A percentile compares a stretch with the other conserved stretches of the same genome.
phyloP scores from a whole-genome alignment of 2,329 filamentous ascomycete genomes.

The Fragosphaeria purpurea region DNA sequence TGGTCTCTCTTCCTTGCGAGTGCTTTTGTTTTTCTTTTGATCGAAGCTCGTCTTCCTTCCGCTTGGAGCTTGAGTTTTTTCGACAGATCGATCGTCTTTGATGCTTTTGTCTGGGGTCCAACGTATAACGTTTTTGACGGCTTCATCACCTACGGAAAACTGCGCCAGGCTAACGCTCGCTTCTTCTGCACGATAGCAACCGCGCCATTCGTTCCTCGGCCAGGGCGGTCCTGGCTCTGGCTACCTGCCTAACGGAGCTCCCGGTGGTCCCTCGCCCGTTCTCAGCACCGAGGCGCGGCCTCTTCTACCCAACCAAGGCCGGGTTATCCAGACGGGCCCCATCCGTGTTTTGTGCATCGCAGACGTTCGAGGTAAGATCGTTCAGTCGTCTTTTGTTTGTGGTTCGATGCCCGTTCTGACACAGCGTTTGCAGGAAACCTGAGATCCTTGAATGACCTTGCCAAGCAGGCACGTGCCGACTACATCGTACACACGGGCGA shows the following conservation, averaged over 20 bases:
- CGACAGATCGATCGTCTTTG: too few relatives aligned
- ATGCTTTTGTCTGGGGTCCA: too few relatives aligned
- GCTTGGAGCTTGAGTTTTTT: too few relatives aligned
- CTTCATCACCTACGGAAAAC: too few relatives aligned
- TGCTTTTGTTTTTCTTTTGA: background rate
- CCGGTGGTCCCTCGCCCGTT: slow-evolving; percentile 32
- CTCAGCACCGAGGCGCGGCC: slow-evolving; percentile 51
- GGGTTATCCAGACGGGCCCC: slow-evolving; percentile 54
- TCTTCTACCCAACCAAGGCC: slow-evolving; percentile 57
- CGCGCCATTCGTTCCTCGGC: slow-evolving; percentile 35
- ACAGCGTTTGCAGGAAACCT: slow-evolving; percentile 63
- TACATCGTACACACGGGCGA: slow-evolving; percentile 98
- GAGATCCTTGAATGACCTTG: slow-evolving; percentile 89
- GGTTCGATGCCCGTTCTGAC: background rate
- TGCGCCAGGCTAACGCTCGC: background rate
- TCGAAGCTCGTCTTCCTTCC: too few relatives aligned
- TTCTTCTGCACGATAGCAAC: slow-evolving; percentile 15
- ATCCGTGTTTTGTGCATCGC: slow-evolving; percentile 61
- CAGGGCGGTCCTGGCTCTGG: slow-evolving; percentile 23
- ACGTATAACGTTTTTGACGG: too few relatives aligned
- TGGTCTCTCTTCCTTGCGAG: background rate
- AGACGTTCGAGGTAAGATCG: slow-evolving; percentile 54
- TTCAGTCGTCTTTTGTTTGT: too few relatives aligned
- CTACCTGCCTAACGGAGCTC: slow-evolving; percentile 55
- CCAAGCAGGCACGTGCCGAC: slow-evolving; percentile 86